Base-by-base conservation (phyloP, 2,329 filamentous ascomycete species). In the Diaporthe sp. region DNA sequence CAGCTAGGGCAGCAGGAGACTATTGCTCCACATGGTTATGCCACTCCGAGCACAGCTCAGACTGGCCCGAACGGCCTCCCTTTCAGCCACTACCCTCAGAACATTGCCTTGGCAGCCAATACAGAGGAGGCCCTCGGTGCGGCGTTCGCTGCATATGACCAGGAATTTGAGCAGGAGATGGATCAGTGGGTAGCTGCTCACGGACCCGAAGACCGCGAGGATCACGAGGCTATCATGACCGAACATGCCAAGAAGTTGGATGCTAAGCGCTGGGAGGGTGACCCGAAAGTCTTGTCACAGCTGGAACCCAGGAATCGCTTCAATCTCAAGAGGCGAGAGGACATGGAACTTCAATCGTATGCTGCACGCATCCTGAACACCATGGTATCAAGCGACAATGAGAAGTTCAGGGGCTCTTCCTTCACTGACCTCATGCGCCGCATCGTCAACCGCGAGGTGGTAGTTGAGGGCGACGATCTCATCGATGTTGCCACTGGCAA, bases 401-500 rank as follows among this genome's bases (percentile, higher is more conserved):
- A 91, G 62, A 96, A 96, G 81, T 97, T 97, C 83, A 91, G 92
- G 79, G 91, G 95, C 80, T 96, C 94, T 78, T 90, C 90, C 75
- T 97, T 97, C 80, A 84, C 96, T 0, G 88, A 90, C 5, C 86
- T 97, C 61, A 97, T 97, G 94, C 90, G 93, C 39, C 90, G 91
- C 76, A 90, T 97, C 73, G 90, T 93, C 71, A 92, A 94, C 80
- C 88, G 90, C 73, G 92, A 97, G 84, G 91, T 95, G 19, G 89
- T 90, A 67, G 91, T 97, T 51, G 89, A 94, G 78, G 94, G 92
- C 55, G 92, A 95, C 81, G 90, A 91, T 79, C 87, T 94, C 80
- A 90, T 93, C 61, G 88, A 82, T 25, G 60, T 71, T 31, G 57
- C 60, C 49, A 75, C 76, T 4, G 75, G 75, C 28, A 31, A 72